These are phyloP conservation scores for Claviceps pusilla DNA, from an alignment of 2,329 filamentous ascomycete species.

Conservation along the genomic window DNA sequence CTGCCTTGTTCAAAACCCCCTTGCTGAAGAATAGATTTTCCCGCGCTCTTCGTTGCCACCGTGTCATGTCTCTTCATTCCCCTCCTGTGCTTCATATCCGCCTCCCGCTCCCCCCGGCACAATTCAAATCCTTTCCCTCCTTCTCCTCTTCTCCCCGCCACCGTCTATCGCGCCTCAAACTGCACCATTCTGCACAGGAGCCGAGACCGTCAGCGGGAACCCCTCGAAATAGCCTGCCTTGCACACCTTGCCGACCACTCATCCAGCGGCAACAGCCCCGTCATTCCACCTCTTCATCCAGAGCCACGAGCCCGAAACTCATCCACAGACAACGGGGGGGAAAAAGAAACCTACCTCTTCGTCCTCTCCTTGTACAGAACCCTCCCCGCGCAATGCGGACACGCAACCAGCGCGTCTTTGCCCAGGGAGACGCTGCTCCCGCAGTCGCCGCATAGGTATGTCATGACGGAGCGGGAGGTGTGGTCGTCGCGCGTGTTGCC, in stretches of 20 bases:
- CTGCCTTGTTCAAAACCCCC: too few species aligned
- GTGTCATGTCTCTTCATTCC: too few species aligned
- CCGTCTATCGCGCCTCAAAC: constrained; percentile 69
- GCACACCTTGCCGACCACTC: too few species aligned
- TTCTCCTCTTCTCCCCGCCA: too few species aligned
- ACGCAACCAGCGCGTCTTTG: constrained; percentile 35
- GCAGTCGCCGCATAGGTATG: constrained; percentile 30
- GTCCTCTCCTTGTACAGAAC: constrained; percentile 97
- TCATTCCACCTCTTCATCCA: background rate
- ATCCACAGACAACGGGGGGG: background rate
- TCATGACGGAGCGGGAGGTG: constrained; percentile 22
- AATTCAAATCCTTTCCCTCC: too few species aligned
- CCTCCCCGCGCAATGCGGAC: constrained; percentile 63
- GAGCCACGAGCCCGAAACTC: background rate
- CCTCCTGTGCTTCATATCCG: too few species aligned
- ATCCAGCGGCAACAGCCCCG: too few species aligned
- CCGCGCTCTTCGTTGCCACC: too few species aligned
- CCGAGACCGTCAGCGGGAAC: background rate
- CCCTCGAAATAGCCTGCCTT: too few species aligned
- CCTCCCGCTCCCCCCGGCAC: too few species aligned
- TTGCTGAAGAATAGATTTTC: too few species aligned
- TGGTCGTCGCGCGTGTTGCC: constrained; percentile 26
- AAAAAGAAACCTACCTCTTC: constrained; percentile 55
- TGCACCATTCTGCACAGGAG: constrained; percentile 73
- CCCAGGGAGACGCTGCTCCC: constrained; percentile 24